Percentiles rank a stretch among this genome's conserved stretches.
phyloP scores from a whole-genome alignment of 2,329 filamentous ascomycete genomes.

The Neopestalotiopsis clavispora region DNA sequence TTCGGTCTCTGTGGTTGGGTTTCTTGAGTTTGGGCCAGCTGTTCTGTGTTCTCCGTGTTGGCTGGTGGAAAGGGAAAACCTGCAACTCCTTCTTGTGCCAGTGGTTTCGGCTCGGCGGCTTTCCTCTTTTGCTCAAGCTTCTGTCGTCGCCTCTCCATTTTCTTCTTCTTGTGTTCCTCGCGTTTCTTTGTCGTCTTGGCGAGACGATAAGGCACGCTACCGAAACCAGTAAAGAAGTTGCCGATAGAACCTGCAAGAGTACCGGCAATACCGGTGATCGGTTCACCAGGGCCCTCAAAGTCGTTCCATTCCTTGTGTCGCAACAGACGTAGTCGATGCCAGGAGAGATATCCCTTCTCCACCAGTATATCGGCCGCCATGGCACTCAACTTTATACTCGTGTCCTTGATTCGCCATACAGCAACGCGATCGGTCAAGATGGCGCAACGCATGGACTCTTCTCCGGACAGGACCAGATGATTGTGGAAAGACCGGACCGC shows the following conservation, averaged over 20 bases:
- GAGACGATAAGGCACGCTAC: constrained; percentile 66
- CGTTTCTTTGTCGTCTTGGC: constrained; percentile 62
- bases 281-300: constrained; percentile 76
- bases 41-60: constrained; percentile 11
- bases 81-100: constrained; percentile 12
- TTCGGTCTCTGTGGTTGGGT: constrained; percentile 4
- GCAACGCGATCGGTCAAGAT: constrained; percentile 67
- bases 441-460: constrained; percentile 67
- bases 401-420: constrained; percentile 68
- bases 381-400: constrained; percentile 63
- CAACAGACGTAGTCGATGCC: constrained; percentile 66
- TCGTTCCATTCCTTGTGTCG: constrained; percentile 78
- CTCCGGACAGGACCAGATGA: constrained; percentile 57
- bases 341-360: constrained; percentile 63
- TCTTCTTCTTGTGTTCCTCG: constrained; percentile 54
- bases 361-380: constrained; percentile 70
- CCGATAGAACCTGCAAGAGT: constrained; percentile 64
- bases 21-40: constrained; percentile 10
- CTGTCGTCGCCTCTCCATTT: constrained; percentile 35
- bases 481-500: constrained; percentile 71
- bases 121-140: constrained; percentile 27
- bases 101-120: constrained; percentile 23
- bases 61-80: constrained; percentile 27
- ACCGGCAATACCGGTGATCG: constrained; percentile 68
- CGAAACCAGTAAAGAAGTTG: constrained; percentile 66